These are phyloP conservation scores for Acephala macrosclerotiorum DNA, from an alignment of 2,329 filamentous ascomycete genomes.

Conservation along the genomic window DNA sequence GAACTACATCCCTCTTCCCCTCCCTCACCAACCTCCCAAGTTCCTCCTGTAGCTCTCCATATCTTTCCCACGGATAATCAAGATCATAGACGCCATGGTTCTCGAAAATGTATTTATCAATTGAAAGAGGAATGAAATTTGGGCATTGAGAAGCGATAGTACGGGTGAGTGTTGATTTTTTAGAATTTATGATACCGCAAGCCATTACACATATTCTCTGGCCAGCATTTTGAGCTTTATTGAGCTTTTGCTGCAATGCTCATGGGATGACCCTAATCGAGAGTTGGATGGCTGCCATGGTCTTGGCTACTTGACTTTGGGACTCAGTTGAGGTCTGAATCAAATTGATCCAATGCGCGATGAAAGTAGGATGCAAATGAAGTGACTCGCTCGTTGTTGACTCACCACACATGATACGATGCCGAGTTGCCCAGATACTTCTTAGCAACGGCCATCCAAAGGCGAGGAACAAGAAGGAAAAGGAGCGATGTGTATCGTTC, in stretches of 20 bases:
- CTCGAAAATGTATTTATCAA: constrained; percentile 2
- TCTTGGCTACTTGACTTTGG: no score
- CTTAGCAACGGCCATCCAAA: neutral
- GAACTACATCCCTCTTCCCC: neutral
- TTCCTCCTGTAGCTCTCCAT: no score
- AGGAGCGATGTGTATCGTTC: neutral
- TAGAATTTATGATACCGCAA: constrained; percentile 5
- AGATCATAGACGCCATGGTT: neutral
- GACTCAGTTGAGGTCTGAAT: no score
- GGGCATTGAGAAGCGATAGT: neutral
- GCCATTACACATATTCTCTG: constrained; percentile 9
- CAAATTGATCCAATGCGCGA: no score
- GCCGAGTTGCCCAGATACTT: neutral
- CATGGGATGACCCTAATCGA: no score
- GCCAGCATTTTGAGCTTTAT: neutral
- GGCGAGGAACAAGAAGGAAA: neutral
- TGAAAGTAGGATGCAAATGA: no score
- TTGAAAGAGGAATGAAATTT: constrained; percentile 9
- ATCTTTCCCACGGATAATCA: no score
- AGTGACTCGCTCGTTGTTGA: neutral
- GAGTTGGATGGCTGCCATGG: no score
- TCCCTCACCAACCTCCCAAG: no score
- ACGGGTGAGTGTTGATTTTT: constrained; percentile 15
- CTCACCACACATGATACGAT: neutral
- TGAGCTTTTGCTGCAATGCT: no score